A percentile compares a stretch with the other conserved stretches of the same genome.
Conservation (phyloP, 2,329 filamentous ascomycete genomes). For the Aspergillus pseudotamarii region DNA sequence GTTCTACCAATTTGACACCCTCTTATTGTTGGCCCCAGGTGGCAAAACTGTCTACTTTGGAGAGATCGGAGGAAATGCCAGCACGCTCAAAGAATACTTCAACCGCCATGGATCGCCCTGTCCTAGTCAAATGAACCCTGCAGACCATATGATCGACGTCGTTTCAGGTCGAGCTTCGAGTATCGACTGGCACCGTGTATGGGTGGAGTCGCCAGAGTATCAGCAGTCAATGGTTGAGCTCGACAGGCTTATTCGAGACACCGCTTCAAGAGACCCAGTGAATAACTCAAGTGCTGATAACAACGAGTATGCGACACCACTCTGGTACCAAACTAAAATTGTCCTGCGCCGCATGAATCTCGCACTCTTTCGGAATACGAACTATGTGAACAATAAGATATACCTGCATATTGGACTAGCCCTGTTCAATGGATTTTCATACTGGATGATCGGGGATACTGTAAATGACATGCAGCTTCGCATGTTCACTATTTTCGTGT, state of each 20-base stretch:
- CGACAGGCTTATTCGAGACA: constrained; percentile 59
- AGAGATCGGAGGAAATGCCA: constrained; percentile 64
- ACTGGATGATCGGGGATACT: constrained; percentile 67
- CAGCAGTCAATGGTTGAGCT: constrained; percentile 63
- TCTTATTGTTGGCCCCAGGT: constrained; percentile 66
- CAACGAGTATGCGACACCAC: constrained; percentile 66
- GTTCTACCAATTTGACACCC: constrained; percentile 71
- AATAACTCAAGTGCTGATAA: constrained; percentile 29
- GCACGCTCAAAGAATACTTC: constrained; percentile 68
- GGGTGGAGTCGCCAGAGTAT: constrained; percentile 66
- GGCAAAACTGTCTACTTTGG: constrained; percentile 74
- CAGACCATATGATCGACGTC: constrained; percentile 60
- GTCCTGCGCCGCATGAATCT: constrained; percentile 69
- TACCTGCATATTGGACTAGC: constrained; percentile 55
- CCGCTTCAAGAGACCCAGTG: constrained; percentile 42
- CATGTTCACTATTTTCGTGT: constrained; percentile 70
- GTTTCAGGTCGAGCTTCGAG: constrained; percentile 54
- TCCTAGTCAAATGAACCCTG: constrained; percentile 62
- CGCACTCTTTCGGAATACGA: constrained; percentile 66
- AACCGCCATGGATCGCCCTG: constrained; percentile 64
- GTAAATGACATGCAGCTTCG: constrained; percentile 70
- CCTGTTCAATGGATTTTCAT: constrained; percentile 59
- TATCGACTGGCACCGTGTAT: constrained; percentile 70
- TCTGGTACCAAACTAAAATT: constrained; percentile 63
- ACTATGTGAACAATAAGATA: constrained; percentile 68